Evolutionary conservation across 2,329 filamentous ascomycete species (phyloP), one percentile per base, ranked within the genome.

Genomic region (Xylariales sp.): DNA sequence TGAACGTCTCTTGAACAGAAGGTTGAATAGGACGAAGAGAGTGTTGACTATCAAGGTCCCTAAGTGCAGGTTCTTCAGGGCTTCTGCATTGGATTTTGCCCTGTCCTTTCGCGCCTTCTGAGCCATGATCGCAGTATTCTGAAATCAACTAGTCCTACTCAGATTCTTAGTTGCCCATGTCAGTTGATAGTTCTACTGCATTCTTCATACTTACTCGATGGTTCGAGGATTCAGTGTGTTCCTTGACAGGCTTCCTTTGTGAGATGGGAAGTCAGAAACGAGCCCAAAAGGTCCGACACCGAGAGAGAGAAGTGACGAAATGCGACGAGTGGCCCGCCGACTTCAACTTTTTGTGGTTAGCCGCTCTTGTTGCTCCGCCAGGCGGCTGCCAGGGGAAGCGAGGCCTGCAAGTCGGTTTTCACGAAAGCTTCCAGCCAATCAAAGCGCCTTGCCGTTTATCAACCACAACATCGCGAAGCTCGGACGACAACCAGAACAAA

Each of bases 21-120:
- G 73, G 62, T 86, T 80, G 46, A 84, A 75, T 38, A 88, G 58
- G 44, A 95, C 71, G 70, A 91, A 96, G 58, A 88, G 58, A 44
- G 62, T 57, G 62, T 97, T 89, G 58, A 94, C 69, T 51, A 69
- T 58, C 46, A 87, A 70, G 33, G 88, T 83, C 47, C 86, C 84
- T 42, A 87, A 70, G 62, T 95, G 91, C 19, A 93, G 87, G 58
- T 82, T 87, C 59, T 84, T 86, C 34, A 98, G 81, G 31, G 85
- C 74, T 24, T 79, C 71, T 34, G 78, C 72, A 64, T 97, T 97
- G 66, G 84, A 80, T 53, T 84, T 85, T 43, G 93, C 93, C 48
- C 68, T 67, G 54, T 80, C 76, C 54, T 81, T 81, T 58, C 77
- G 78, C 43, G 77, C 77, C 57, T 80, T 81, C 56, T 80, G 76